A percentile compares a stretch with the other conserved stretches of the same genome.
Conservation (phyloP, 176 grass and related monocot genomes). For the Oryza longistaminata region DNA sequence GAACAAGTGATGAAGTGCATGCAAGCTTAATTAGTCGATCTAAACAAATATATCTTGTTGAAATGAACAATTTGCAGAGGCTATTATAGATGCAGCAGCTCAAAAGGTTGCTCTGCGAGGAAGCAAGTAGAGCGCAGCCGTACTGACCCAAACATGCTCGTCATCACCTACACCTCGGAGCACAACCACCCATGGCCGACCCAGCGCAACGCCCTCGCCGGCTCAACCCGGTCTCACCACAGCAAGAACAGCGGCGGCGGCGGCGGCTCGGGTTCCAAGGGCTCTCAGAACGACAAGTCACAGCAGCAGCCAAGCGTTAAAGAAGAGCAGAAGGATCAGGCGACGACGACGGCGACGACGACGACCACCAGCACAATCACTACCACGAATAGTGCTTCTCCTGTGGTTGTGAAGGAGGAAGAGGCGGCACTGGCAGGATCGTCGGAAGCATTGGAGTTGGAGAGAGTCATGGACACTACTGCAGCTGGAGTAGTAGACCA, state of each 20-base stretch:
- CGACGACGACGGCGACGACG: too few relatives aligned
- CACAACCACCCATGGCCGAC: conserved; percentile 99
- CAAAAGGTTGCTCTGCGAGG: conserved; percentile 90
- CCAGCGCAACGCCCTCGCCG: conserved; percentile 90
- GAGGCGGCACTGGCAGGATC: conserved; percentile 41
- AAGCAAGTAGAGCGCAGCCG: conserved; percentile 99
- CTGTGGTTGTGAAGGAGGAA: conserved; percentile 48
- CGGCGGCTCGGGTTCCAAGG: conserved; percentile 56
- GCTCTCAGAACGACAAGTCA: conserved; percentile 50
- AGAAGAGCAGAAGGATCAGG: conserved; percentile 55
- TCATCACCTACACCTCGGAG: conserved; percentile 98
- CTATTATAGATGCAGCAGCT: conserved; percentile 99
- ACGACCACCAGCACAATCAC: conserved; percentile 20
- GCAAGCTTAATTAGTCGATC: conserved; percentile 1
- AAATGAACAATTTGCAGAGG: conserved; percentile 62
- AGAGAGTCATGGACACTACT: conserved; percentile 46
- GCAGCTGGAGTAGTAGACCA: conserved; percentile 34
- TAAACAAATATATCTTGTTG: conserved; percentile 33
- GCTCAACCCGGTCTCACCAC: conserved; percentile 76
- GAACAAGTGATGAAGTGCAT: conserved; percentile 9
- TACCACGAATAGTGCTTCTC: conserved; percentile 18
- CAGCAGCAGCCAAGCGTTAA: conserved; percentile 42
- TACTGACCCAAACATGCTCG: conserved; percentile 89
- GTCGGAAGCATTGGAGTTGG: conserved; percentile 51
- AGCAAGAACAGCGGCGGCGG: conserved; percentile 45